Conservation (phyloP, 345 rosid species). For the Hibiscus trionum region DNA sequence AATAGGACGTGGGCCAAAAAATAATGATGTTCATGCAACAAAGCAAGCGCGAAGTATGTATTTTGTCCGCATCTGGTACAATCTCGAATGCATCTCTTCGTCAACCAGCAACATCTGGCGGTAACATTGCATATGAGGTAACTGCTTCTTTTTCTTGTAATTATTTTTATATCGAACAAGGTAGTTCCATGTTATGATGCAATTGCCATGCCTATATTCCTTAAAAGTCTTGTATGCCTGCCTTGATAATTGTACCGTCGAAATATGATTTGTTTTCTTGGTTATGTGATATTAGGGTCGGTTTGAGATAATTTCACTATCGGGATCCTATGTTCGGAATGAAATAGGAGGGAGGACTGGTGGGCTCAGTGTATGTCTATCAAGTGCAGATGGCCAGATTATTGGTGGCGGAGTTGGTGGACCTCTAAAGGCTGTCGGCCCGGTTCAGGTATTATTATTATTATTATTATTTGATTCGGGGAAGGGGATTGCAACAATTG, state of each 20-base stretch:
- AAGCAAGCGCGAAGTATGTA: constrained; percentile 70
- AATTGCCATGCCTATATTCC: not conserved
- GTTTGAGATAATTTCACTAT: constrained; percentile 72
- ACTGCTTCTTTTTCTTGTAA: not conserved
- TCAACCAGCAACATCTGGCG: constrained; percentile 77
- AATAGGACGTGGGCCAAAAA: constrained; percentile 80
- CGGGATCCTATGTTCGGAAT: constrained; percentile 75
- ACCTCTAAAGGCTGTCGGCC: constrained; percentile 73
- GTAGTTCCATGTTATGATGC: not conserved
- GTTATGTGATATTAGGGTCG: constrained; percentile 50
- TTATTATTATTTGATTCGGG: not conserved
- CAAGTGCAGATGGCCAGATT: constrained; percentile 61
- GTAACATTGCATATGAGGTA: constrained; percentile 78
- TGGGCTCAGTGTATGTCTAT: constrained; percentile 77
- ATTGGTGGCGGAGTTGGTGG: constrained; percentile 93
- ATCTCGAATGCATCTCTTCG: constrained; percentile 70
- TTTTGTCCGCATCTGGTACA: constrained; percentile 84
- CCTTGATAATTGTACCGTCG: not conserved
- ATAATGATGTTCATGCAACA: constrained; percentile 61
- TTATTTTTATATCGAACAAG: not conserved
- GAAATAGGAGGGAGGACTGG: constrained; percentile 74
- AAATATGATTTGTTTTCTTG: constrained; percentile 6
- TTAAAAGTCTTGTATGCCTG: not conserved
- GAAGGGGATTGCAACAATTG: not conserved
- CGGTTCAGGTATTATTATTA: constrained; percentile 59